phyloP scores from a whole-genome alignment of 805 yeast genomes.

The Kodamaea kaohsiungensis region DNA sequence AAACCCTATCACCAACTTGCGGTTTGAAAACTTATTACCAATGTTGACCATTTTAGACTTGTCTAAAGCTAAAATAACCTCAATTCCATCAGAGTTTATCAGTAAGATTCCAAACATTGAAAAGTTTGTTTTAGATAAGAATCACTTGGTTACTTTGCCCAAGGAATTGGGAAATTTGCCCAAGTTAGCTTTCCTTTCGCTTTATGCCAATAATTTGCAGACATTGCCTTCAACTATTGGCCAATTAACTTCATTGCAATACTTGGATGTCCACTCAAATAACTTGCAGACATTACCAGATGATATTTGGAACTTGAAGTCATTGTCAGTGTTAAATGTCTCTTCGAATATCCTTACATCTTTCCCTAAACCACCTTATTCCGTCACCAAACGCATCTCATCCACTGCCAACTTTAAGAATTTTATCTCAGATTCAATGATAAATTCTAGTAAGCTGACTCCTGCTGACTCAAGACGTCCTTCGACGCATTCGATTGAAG shows the following conservation, averaged over 20 bases:
- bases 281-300: conserved; percentile 70
- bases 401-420: conserved; percentile 28
- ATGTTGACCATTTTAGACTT: conserved; percentile 72
- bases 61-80: conserved; percentile 78
- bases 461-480: conserved; percentile 10
- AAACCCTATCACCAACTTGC: conserved; percentile 78
- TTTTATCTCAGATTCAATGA: conserved; percentile 8
- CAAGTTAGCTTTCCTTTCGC: conserved; percentile 64
- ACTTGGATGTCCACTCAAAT: conserved; percentile 81
- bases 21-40: conserved; percentile 52
- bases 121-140: conserved; percentile 73
- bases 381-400: conserved; percentile 33
- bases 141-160: conserved; percentile 79
- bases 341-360: conserved; percentile 69
- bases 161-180: conserved; percentile 59
- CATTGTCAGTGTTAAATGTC: conserved; percentile 61
- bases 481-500: conserved; percentile 9
- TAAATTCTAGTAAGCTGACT: conserved; percentile 2
- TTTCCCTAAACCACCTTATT: conserved; percentile 54
- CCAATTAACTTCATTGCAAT: conserved; percentile 55
- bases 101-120: conserved; percentile 64
- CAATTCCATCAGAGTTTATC: conserved; percentile 66
- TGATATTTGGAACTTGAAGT: conserved; percentile 63
- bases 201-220: conserved; percentile 73
- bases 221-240: conserved; percentile 68